Evolutionary conservation across 108 stramenopile genomes (phyloP).

Genomic region (Bacterosira constricta): DNA sequence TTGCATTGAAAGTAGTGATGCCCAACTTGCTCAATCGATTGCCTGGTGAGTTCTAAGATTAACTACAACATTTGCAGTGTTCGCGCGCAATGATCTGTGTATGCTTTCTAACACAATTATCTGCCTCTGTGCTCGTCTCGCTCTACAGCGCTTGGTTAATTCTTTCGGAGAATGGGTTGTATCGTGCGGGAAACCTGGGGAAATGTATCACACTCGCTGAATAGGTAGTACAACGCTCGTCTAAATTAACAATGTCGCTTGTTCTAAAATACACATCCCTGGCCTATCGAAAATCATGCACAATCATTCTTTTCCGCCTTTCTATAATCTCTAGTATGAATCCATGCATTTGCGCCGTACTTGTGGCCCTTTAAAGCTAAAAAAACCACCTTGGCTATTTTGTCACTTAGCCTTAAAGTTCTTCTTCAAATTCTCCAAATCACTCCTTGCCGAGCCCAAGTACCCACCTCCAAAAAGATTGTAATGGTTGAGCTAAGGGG

Average conservation of each 20-base stretch:
- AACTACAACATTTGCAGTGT: too few species aligned
- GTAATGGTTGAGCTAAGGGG: constrained; percentile 52
- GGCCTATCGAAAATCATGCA: background rate
- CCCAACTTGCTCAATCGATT: constrained; percentile 34
- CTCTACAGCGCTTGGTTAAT: too few species aligned
- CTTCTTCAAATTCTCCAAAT: constrained; percentile 50
- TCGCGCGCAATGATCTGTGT: too few species aligned
- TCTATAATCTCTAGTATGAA: constrained; percentile 75
- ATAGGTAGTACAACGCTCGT: too few species aligned
- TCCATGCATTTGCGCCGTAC: constrained; percentile 91
- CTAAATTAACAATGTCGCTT: background rate
- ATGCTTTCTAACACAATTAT: too few species aligned
- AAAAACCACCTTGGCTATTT: too few species aligned
- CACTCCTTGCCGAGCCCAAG: constrained; percentile 37
- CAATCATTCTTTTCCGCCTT: background rate
- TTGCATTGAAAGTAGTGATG: constrained; percentile 26
- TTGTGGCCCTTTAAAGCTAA: constrained; percentile 86
- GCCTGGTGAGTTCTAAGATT: too few species aligned
- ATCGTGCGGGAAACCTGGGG: too few species aligned
- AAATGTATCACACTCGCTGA: too few species aligned
- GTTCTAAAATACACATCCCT: background rate
- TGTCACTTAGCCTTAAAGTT: constrained; percentile 29
- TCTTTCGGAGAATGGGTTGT: too few species aligned
- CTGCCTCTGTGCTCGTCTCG: too few species aligned
- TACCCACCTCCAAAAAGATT: constrained; percentile 67